Conservation (phyloP, 371 early-diverging fungal species). For the Massospora cicadina region DNA sequence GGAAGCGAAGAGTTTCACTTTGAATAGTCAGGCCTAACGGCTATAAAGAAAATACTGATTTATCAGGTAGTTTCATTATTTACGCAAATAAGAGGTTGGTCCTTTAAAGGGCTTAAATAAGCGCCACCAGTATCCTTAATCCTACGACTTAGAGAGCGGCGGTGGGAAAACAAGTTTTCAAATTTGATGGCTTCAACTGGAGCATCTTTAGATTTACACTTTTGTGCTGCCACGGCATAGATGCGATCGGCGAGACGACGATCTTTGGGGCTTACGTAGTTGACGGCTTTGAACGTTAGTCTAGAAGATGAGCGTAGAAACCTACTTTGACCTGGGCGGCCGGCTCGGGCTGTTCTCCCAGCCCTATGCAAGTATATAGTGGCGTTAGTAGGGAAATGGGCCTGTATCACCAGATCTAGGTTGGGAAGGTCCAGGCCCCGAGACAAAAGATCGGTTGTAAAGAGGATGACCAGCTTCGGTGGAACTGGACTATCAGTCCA, state of each 20-base stretch:
- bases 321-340: background rate
- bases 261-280: background rate
- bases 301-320: background rate
- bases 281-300: background rate
- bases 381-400: background rate
- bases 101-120: no score
- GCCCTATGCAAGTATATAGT: background rate
- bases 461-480: background rate
- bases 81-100: no score
- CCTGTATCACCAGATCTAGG: slow-evolving; percentile 6
- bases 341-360: slow-evolving; percentile 1
- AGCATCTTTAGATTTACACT: background rate
- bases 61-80: no score
- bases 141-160: background rate
- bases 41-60: no score
- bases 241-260: background rate
- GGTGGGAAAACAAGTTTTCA: background rate
- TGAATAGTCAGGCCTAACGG: no score
- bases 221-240: background rate
- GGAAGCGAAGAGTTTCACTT: no score
- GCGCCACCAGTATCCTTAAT: no score
- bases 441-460: background rate
- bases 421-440: slow-evolving; percentile 1
- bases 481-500: background rate
- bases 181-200: background rate